phyloP scores from a whole-genome alignment of 108 stramenopile genomes.

The Nitzschia inconspicua region DNA sequence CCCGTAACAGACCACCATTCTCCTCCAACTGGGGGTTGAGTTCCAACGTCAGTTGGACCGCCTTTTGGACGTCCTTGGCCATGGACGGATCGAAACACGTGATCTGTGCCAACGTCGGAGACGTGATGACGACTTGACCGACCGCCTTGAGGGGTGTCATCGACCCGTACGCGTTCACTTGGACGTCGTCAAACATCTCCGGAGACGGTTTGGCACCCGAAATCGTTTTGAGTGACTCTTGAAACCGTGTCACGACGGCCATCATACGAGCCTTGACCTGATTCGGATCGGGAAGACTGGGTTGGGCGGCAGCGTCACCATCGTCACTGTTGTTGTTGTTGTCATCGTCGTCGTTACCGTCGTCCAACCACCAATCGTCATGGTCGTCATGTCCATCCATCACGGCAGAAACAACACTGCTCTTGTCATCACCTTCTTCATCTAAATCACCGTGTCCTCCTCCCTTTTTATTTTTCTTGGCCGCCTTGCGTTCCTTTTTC shows the following conservation, averaged over 20 bases:
- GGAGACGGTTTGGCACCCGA: conserved; percentile 83
- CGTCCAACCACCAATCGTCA: conserved; percentile 17
- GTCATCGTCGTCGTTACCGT: conserved; percentile 21
- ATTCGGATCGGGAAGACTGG: conserved; percentile 55
- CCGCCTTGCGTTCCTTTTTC: conserved; percentile 54
- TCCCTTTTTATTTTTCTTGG: conserved; percentile 36
- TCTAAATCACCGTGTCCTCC: conserved; percentile 4
- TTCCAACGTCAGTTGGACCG: conserved; percentile 71
- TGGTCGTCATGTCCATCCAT: conserved; percentile 8
- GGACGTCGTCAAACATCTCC: conserved; percentile 76
- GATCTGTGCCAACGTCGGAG: conserved; percentile 70
- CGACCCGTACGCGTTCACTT: conserved; percentile 76
- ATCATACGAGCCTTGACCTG: conserved; percentile 58
- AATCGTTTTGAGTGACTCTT: conserved; percentile 65
- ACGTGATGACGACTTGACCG: conserved; percentile 83
- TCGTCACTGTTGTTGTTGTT: conserved; percentile 25
- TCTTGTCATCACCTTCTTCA: background rate
- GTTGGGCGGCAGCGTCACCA: conserved; percentile 37
- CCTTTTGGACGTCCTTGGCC: conserved; percentile 66
- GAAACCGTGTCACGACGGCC: conserved; percentile 51
- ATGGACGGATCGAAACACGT: conserved; percentile 81
- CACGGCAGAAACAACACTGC: background rate
- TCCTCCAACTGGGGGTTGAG: conserved; percentile 80
- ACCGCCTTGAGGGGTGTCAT: conserved; percentile 61
- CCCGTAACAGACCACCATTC: conserved; percentile 61